These are phyloP conservation scores for Sarcodon aspratus DNA, from an alignment of 768 basidiomycete species.

Conservation along the genomic window DNA sequence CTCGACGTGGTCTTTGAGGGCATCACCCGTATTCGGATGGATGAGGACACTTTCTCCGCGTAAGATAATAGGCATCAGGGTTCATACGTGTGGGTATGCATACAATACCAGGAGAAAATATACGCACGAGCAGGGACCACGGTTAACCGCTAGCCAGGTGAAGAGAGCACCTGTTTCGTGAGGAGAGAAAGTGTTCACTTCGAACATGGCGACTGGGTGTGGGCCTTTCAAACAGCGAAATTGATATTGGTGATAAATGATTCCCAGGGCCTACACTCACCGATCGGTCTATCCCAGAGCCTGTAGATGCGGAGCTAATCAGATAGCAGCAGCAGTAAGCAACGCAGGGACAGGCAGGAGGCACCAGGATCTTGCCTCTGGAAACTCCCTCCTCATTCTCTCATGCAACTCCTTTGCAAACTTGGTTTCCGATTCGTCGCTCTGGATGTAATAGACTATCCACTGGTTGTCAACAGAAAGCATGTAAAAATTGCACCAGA, in stretches of 20 bases:
- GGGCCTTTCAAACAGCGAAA: slow-evolving; percentile 28
- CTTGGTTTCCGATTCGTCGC: slow-evolving; percentile 26
- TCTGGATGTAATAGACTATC: slow-evolving; percentile 53
- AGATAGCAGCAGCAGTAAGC: neutral
- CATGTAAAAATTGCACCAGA: neutral
- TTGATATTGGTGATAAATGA: neutral
- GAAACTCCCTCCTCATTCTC: slow-evolving; percentile 50
- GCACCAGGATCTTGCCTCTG: slow-evolving; percentile 33
- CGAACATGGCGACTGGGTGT: slow-evolving; percentile 63
- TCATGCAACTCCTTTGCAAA: slow-evolving; percentile 49
- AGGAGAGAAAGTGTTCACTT: slow-evolving; percentile 55
- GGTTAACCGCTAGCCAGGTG: slow-evolving; percentile 53
- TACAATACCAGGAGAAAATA: neutral
- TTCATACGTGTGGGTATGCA: neutral
- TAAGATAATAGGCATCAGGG: neutral
- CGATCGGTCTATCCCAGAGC: slow-evolving; percentile 53
- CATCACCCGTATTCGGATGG: slow-evolving; percentile 57
- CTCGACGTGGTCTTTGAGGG: slow-evolving; percentile 50
- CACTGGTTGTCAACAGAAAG: neutral
- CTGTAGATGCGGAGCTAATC: slow-evolving; percentile 46
- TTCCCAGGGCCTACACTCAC: slow-evolving; percentile 19
- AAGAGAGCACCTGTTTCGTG: slow-evolving; percentile 63
- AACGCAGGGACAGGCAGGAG: neutral
- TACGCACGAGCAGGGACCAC: slow-evolving; percentile 62
- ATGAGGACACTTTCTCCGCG: slow-evolving; percentile 40